phyloP scores from a whole-genome alignment of 2,329 filamentous ascomycete genomes.

The Alternaria dauci region DNA sequence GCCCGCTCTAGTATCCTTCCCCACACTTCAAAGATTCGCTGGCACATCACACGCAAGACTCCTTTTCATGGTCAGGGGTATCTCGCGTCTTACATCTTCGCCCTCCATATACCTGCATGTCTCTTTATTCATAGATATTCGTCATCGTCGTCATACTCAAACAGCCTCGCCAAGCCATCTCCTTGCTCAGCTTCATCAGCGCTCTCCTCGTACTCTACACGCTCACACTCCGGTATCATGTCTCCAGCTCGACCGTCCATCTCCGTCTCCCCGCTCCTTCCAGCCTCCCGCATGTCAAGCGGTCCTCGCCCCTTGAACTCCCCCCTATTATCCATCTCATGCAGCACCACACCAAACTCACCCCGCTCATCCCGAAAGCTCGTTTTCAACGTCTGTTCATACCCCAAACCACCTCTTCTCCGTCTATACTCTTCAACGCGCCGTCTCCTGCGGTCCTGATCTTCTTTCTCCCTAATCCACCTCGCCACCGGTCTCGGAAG shows the following conservation, averaged over 20 bases:
- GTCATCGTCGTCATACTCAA: slow-evolving; percentile 3
- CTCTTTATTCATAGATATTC: too few relatives aligned
- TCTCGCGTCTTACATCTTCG: too few relatives aligned
- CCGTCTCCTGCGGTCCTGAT: neutral
- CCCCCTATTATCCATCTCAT: neutral
- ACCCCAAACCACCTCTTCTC: too few relatives aligned
- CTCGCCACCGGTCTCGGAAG: neutral
- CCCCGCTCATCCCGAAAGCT: slow-evolving; percentile 3
- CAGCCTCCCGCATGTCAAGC: neutral
- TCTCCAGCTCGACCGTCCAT: too few relatives aligned
- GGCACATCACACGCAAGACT: too few relatives aligned
- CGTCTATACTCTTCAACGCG: neutral
- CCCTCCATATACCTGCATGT: too few relatives aligned
- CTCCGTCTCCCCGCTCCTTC: too few relatives aligned
- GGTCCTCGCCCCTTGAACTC: neutral
- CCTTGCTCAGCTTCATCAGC: neutral
- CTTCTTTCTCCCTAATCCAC: neutral
- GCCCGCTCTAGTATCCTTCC: too few relatives aligned
- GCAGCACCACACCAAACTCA: slow-evolving; percentile 3
- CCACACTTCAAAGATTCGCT: too few relatives aligned
- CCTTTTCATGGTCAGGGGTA: too few relatives aligned
- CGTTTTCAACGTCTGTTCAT: neutral
- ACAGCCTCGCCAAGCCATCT: neutral
- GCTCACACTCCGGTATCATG: too few relatives aligned
- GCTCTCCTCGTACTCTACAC: neutral